These are phyloP conservation scores for Paramecium bursaria DNA, from an alignment of 73 alveolate genomes.

Conservation along the genomic window DNA sequence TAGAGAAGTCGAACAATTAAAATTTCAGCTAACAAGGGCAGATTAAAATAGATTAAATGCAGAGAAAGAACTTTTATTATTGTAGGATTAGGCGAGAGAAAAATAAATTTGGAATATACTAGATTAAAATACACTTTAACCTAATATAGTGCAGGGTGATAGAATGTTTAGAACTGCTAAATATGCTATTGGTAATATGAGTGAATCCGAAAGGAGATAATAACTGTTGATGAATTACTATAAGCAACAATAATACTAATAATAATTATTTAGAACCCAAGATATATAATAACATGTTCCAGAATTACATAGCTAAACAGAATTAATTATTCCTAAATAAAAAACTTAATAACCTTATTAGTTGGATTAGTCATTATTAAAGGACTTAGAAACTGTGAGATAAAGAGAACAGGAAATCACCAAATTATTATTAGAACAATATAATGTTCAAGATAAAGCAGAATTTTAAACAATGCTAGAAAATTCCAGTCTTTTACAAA, in stretches of 20 bases:
- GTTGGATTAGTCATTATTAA: background rate
- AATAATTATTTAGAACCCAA: background rate
- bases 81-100: background rate
- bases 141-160: background rate
- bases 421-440: background rate
- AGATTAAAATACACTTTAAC: background rate
- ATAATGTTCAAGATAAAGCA: background rate
- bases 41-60: background rate
- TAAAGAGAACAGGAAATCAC: background rate
- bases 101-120: background rate
- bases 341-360: background rate
- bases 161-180: background rate
- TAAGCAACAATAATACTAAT: background rate
- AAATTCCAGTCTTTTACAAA: background rate
- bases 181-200: background rate
- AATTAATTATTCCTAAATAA: no score
- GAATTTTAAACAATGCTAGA: background rate
- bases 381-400: background rate
- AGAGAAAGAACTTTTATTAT: background rate
- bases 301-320: background rate
- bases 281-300: background rate
- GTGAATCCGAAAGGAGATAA: background rate
- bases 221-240: background rate
- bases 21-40: background rate
- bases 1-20: background rate